Percentiles rank a stretch among this genome's conserved stretches.
Conservation (phyloP, 2,329 filamentous ascomycete species). For the Colletotrichum navitas region DNA sequence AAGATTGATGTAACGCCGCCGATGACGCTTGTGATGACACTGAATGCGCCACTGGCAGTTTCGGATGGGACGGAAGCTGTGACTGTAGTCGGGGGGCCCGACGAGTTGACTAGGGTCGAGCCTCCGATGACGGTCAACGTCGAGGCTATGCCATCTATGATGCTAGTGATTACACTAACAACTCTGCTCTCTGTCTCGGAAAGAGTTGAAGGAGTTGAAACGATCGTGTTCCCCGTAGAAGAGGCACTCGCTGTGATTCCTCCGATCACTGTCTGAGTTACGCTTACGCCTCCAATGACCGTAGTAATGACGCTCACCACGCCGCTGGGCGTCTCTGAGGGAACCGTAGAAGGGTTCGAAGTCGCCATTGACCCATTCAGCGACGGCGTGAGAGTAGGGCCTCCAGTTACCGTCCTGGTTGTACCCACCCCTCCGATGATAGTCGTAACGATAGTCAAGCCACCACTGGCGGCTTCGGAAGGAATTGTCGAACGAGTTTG, state of each 20-base stretch:
- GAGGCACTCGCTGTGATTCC: not conserved
- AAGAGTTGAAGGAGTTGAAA: not conserved
- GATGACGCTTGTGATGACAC: conserved; percentile 12
- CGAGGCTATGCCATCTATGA: not conserved
- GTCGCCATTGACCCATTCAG: not conserved
- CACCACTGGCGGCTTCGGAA: not conserved
- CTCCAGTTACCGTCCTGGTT: not conserved
- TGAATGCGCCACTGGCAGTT: not conserved
- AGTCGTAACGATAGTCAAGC: not conserved
- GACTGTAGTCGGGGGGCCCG: not conserved
- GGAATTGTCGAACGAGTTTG: not conserved
- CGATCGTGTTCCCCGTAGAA: not conserved
- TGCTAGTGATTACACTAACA: not conserved
- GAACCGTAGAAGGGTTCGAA: not conserved
- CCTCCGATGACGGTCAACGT: not conserved
- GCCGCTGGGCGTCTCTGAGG: not conserved
- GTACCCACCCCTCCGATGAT: conserved; percentile 1
- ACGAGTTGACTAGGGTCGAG: not conserved
- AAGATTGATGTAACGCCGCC: not conserved
- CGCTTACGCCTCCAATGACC: not conserved
- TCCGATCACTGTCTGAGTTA: not conserved
- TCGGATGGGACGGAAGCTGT: not conserved
- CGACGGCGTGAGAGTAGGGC: not conserved
- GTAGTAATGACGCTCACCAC: not conserved
- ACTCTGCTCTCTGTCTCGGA: not conserved